Base-by-base conservation (phyloP, 202 grass and related monocot species). In the Dendrocalamus latiflorus region DNA sequence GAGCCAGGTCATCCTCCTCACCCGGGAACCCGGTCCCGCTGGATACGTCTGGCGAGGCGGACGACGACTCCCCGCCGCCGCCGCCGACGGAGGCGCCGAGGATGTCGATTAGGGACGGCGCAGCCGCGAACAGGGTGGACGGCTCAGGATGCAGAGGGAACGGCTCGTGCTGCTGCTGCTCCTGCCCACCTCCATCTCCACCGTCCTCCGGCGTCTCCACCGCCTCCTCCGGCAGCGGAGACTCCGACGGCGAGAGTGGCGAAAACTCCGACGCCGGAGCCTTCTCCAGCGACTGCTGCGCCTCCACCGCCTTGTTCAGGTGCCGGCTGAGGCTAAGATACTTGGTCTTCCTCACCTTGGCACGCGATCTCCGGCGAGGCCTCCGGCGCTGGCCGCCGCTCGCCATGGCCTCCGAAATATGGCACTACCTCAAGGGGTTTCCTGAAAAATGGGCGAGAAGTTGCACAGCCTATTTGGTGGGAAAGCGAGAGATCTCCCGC, bases 291-390 rank as follows among this genome's bases (percentile, higher is more conserved):
- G 37, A 3, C 17, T 43, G 28, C 9, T 68, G 44, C 2, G 44
- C 9, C 55, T 17, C 25, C 49, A 33, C 53, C 22, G 13, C n/a
- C 72, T 78, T 76, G 15, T 64, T 45, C 11, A 93, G 28, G 58
- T 89, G 74, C 4, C 85, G 83, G 33, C 84, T 86, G 11, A 95
- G 92, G 61, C 95, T 98, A 28, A 98, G 79, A 50, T 93, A 98
- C 87, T 84, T 91, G 24, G 75, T 88, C 88, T 65, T 94, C 45
- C 88, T 91, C 15, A 1, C 34, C 77, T 93, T 94, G 2, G 63
- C 44, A 59, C 76, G 13, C 22, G 73, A 9, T 18, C 86, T 62
- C 60, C 72, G 72, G 4, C 88, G 25, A 9, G 26, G 37, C 60
- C 70, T 6, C 72, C 77, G 25, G 14, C 26, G 25, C 26, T 57